Percentiles rank a stretch among this genome's conserved stretches.
These are phyloP conservation scores for Mycosphaerella sp. DNA, from an alignment of 2,329 filamentous ascomycete genomes.

Conservation along the genomic window DNA sequence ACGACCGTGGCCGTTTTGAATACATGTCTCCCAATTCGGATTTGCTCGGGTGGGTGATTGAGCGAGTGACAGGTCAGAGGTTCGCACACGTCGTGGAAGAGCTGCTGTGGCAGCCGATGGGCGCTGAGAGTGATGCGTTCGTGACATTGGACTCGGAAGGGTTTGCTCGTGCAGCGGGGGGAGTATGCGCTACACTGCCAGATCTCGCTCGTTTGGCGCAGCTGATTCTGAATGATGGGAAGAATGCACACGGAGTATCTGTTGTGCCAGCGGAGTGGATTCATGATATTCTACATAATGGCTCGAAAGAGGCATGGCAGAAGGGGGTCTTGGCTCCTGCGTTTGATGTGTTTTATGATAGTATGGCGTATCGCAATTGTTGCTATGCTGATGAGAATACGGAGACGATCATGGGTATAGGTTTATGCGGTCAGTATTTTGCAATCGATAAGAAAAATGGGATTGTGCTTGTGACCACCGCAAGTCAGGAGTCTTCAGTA, in stretches of 20 bases:
- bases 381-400: constrained; percentile 13
- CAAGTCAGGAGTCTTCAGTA: constrained; percentile 10
- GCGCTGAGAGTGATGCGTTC: constrained; percentile 22
- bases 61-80: constrained; percentile 19
- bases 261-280: constrained; percentile 22
- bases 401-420: constrained; percentile 17
- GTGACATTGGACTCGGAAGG: constrained; percentile 21
- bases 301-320: constrained; percentile 5
- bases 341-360: constrained; percentile 8
- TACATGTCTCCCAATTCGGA: constrained; percentile 25
- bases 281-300: constrained; percentile 18
- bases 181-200: constrained; percentile 20
- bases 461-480: constrained; percentile 25
- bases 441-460: constrained; percentile 21
- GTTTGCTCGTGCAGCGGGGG: constrained; percentile 20
- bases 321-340: not conserved
- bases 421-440: constrained; percentile 23
- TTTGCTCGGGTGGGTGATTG: constrained; percentile 25
- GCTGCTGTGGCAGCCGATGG: constrained; percentile 25
- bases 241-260: constrained; percentile 1
- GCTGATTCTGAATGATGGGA: constrained; percentile 14
- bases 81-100: constrained; percentile 19
- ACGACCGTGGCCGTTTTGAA: constrained; percentile 22
- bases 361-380: constrained; percentile 19
- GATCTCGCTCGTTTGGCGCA: constrained; percentile 24